Base-by-base conservation (phyloP, 179 eudicot genomes). In the Kewa caespitosa region DNA sequence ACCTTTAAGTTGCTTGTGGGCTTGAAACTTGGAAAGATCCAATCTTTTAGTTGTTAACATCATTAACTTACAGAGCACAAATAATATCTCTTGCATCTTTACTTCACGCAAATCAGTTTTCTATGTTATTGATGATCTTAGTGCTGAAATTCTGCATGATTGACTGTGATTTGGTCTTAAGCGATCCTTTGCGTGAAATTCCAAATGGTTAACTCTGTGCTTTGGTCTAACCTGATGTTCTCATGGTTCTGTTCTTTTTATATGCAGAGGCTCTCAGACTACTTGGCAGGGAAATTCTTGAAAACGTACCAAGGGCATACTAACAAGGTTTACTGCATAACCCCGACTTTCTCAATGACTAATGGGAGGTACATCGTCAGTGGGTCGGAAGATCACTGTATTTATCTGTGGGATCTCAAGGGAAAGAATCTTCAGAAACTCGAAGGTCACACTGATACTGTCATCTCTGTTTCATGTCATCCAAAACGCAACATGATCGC, bases 321-420 rank as follows among this genome's bases (percentile, higher is more conserved):
- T 66, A 95, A 95, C 84, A 84, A 68, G 70, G 74, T 74, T 1
- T 91, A 84, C 72, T 91, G 98, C 81, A 76, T 93, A 78, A 87
- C 87, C 46, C 82, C 99, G 38, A 89, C 97, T 55, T 95, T 95
- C 75, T 95, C 98, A 0, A 96, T 93, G 50, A 89, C 97, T 0
- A 85, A 82, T 72, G 98, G 89, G 28, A 95, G 83, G 80, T 95
- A 90, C 82, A 90, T 96, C 72, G 96, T 96, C 38, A 89, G 97
- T 71, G 99, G 99, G 57, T 96, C 97, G 28, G 98, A 96, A 81
- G 99, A 96, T 85, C 79, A 83, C 23, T 85, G 94, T 75, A 85
- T 93, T 14, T 96, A 90, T 87, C 43, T 96, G 78, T 96, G 99
- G 99, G 95, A 91, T 87, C 81, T 96, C 41, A 93, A 89, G 71